These are phyloP conservation scores for Phialophora chinensis DNA, from an alignment of 2,329 filamentous ascomycete genomes.

Conservation along the genomic window DNA sequence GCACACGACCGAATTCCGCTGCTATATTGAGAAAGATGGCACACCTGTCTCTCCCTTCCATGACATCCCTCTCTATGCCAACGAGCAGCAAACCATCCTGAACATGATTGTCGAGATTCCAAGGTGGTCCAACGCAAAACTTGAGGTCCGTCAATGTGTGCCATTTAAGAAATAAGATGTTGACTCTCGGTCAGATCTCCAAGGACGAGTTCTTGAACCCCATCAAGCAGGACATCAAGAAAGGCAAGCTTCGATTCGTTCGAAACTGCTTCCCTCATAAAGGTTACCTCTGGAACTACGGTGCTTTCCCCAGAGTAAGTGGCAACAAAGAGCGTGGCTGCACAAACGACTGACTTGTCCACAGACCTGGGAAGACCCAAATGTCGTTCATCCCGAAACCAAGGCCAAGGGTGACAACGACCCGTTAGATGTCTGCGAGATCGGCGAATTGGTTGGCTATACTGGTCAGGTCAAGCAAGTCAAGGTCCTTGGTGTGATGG, in stretches of 20 bases:
- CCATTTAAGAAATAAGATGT: conserved; percentile 22
- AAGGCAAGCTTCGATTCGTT: conserved; percentile 98
- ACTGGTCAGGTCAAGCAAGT: conserved; percentile 98
- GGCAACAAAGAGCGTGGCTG: conserved; percentile 2
- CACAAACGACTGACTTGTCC: conserved; percentile 18
- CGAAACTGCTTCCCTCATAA: conserved; percentile 99
- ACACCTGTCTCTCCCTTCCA: conserved; percentile 93
- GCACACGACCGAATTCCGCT: conserved; percentile 94
- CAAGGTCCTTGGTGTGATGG: conserved; percentile 99
- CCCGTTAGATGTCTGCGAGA: conserved; percentile 98
- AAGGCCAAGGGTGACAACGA: conserved; percentile 99
- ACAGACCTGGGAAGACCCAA: conserved; percentile 99
- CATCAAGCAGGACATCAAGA: conserved; percentile 99
- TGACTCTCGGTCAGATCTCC: conserved; percentile 72
- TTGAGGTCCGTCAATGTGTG: conserved; percentile 72
- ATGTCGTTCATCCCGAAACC: conserved; percentile 93
- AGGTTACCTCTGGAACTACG: conserved; percentile 99
- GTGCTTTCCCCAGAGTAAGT: conserved; percentile 93
- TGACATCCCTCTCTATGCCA: conserved; percentile 97
- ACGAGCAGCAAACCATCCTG: conserved; percentile 90
- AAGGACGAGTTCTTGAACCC: conserved; percentile 98
- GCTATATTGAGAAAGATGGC: conserved; percentile 98
- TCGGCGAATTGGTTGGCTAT: conserved; percentile 96
- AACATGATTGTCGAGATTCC: conserved; percentile 99
- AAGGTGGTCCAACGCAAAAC: conserved; percentile 99